Percentiles rank a stretch among this genome's conserved stretches.
These are phyloP conservation scores for Cudoniella acicularis DNA, from an alignment of 495 filamentous ascomycete species.

Conservation along the genomic window DNA sequence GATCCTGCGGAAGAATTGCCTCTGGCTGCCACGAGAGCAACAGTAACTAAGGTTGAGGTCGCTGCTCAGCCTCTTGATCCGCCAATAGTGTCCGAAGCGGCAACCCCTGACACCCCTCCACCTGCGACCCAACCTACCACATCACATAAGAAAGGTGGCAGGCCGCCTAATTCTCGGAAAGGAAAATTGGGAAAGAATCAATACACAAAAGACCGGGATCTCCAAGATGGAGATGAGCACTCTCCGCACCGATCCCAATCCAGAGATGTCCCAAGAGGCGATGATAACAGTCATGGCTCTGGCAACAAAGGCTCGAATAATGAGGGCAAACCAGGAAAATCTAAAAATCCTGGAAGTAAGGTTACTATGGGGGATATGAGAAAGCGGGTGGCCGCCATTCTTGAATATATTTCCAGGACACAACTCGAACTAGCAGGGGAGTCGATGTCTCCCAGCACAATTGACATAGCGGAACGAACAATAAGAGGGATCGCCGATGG, in stretches of 20 bases:
- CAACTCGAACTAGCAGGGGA: conserved; percentile 82
- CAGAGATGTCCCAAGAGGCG: conserved; percentile 46
- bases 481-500: conserved; percentile 18
- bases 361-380: conserved; percentile 92
- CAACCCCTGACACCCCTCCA: conserved; percentile 34
- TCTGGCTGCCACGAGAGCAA: conserved; percentile 40
- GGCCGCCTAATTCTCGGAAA: conserved; percentile 58
- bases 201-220: conserved; percentile 73
- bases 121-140: conserved; percentile 34
- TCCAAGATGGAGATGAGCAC: conserved; percentile 51
- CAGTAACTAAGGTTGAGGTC: conserved; percentile 29
- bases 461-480: conserved; percentile 16
- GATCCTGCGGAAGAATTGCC: conserved; percentile 57
- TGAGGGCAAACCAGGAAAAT: conserved; percentile 29
- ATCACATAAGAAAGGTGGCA: conserved; percentile 53
- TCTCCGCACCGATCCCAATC: conserved; percentile 65
- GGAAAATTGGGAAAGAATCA: conserved; percentile 80
- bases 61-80: conserved; percentile 18
- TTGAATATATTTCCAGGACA: conserved; percentile 86
- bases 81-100: conserved; percentile 30
- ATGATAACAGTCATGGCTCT: conserved; percentile 16
- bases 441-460: conserved; percentile 12
- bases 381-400: conserved; percentile 72
- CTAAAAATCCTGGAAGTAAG: conserved; percentile 51
- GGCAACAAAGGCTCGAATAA: conserved; percentile 25